These are phyloP conservation scores for Pseudopyricularia javanii DNA, from an alignment of 2,329 filamentous ascomycete species.

Conservation along the genomic window DNA sequence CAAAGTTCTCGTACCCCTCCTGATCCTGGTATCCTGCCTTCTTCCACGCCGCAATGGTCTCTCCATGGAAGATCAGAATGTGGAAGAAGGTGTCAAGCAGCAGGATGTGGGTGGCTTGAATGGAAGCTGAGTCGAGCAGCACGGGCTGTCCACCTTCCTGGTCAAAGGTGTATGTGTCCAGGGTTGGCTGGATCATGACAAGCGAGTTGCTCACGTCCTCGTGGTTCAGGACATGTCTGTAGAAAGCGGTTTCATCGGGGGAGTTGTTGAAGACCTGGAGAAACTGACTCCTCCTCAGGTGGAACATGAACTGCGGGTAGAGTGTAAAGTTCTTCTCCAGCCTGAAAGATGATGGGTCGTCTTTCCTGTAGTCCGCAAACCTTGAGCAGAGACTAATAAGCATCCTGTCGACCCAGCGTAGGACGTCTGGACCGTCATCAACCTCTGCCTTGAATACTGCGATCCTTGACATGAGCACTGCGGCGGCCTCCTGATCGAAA, in stretches of 20 bases:
- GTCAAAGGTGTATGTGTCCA: conserved; percentile 95
- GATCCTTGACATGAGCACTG: conserved; percentile 97
- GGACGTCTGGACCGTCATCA: conserved; percentile 94
- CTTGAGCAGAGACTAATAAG: conserved; percentile 90
- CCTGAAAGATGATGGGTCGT: conserved; percentile 93
- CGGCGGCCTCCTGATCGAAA: conserved; percentile 95
- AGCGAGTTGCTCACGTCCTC: conserved; percentile 95
- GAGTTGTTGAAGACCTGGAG: conserved; percentile 99
- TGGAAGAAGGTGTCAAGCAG: conserved; percentile 98
- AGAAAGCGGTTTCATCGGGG: conserved; percentile 97
- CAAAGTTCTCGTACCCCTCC: conserved; percentile 96
- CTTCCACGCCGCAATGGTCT: conserved; percentile 95
- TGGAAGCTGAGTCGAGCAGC: conserved; percentile 90
- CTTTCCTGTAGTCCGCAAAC: conserved; percentile 96
- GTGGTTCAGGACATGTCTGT: conserved; percentile 90
- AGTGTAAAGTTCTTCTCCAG: conserved; percentile 98
- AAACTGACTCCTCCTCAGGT: conserved; percentile 92
- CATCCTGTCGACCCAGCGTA: conserved; percentile 98
- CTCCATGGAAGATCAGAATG: conserved; percentile 97
- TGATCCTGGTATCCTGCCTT: conserved; percentile 97
- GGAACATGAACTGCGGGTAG: conserved; percentile 99
- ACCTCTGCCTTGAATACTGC: conserved; percentile 98
- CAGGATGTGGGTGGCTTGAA: conserved; percentile 85
- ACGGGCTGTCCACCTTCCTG: conserved; percentile 88
- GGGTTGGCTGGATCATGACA: conserved; percentile 96